Evolutionary conservation across 306 rosid species (phyloP), one percentile per base, ranked within the genome.

Genomic region (Argentina anserina): DNA sequence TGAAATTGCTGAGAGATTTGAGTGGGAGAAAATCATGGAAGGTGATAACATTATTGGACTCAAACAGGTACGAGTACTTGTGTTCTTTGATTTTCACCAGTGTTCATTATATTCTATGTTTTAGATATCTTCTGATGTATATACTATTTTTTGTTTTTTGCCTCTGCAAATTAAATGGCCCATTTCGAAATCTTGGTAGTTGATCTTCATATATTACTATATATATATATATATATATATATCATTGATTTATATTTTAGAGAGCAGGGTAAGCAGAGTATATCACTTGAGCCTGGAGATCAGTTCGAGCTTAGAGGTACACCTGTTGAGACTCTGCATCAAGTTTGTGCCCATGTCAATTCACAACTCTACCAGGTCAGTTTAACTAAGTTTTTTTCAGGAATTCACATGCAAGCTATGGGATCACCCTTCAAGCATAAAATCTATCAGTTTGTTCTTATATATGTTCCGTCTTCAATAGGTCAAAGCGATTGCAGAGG

Each of bases 241-340:
- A 39, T 39, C 41, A 39, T 8, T 39, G 0, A 39, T 7, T 39
- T 1, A 39, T 6, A 0, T 39, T 39, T 39, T 7, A 11, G 2
- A 39, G 10, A 39, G 45, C 90, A 91, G 98, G 95, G 98, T 26
- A 89, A 86, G 87, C 96, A 94, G 81, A 89, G 95, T 88, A 91
- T 94, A 80, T 94, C 98, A 46, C 76, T 94, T 79, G 98, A 94
- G 86, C 98, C 97, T 52, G 98, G 98, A 14, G 98, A 96, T 83
- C 97, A 94, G 80, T 91, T 94, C 89, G 98, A 94, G 85, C 96
- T 94, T 56, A 94, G 98, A 72, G 97, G 98, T 52, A 97, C 98
- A 45, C 98, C 98, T 69, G 85, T 94, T 78, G 97, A 89, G 79
- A 94, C 97, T 33, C 84, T 94, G 87, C 98, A 94, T 85, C 98